phyloP scores from a whole-genome alignment of 2,329 filamentous ascomycete species.

The Calonectria naviculata region DNA sequence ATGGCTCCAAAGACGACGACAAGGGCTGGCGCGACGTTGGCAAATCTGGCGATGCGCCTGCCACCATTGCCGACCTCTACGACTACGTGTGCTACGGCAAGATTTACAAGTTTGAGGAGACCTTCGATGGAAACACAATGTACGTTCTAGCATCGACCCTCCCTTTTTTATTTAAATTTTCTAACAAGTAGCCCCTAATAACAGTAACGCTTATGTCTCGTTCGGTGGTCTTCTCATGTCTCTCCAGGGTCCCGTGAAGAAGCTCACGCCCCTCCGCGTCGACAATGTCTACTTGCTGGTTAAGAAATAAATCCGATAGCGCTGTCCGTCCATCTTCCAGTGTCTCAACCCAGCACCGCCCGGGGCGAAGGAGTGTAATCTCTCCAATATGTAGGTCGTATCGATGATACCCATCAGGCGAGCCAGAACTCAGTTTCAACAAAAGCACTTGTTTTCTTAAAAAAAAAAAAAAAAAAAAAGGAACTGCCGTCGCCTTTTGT shows the following conservation, averaged over 20 bases:
- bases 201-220: constrained; percentile 91
- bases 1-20: constrained; percentile 82
- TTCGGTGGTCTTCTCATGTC: constrained; percentile 93
- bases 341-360: constrained; percentile 6
- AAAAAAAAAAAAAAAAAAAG: not conserved
- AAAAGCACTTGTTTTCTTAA: constrained; percentile 2
- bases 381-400: constrained; percentile 33
- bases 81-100: constrained; percentile 92
- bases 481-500: not conserved
- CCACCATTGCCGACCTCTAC: constrained; percentile 79
- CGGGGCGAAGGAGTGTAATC: constrained; percentile 18
- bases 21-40: constrained; percentile 85
- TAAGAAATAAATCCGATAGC: constrained; percentile 76
- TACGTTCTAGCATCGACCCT: constrained; percentile 50
- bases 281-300: constrained; percentile 94
- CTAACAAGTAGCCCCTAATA: constrained; percentile 23
- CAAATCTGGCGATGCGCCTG: constrained; percentile 63
- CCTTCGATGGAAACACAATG: constrained; percentile 84
- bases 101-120: constrained; percentile 89
- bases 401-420: constrained; percentile 41
- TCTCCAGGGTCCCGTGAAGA: constrained; percentile 94
- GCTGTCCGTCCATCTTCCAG: constrained; percentile 25
- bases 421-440: constrained; percentile 21
- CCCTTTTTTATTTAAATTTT: not conserved
- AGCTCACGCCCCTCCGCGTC: constrained; percentile 89